phyloP scores from a whole-genome alignment of 257 asterid genomes.

The Verbascum thapsus region DNA sequence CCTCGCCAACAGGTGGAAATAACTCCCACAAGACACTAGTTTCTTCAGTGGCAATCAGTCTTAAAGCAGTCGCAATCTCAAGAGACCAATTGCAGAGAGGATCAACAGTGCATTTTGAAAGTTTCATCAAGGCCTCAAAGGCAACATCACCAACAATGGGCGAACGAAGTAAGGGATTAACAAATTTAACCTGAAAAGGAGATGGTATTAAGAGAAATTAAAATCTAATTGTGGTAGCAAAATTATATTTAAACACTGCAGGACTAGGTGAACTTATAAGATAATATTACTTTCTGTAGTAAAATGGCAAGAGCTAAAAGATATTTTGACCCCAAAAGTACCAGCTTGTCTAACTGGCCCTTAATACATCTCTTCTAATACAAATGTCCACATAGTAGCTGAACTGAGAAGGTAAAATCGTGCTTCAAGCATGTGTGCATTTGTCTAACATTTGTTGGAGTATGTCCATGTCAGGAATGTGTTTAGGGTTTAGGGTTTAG shows the following conservation, averaged over 20 bases:
- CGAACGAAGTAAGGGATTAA: constrained; percentile 74
- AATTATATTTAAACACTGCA: constrained; percentile 7
- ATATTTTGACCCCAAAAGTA: constrained; percentile 7
- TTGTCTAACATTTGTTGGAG: constrained; percentile 11
- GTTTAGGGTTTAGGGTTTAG: no score
- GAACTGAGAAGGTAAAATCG: neutral
- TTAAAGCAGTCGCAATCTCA: constrained; percentile 93
- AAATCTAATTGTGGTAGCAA: constrained; percentile 17
- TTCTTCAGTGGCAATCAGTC: constrained; percentile 68
- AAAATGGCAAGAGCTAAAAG: constrained; percentile 11
- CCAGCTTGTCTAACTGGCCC: neutral
- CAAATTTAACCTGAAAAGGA: constrained; percentile 65
- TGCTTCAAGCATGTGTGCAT: constrained; percentile 8
- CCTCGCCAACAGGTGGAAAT: constrained; percentile 69
- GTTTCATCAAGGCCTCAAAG: constrained; percentile 81
- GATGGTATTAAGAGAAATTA: constrained; percentile 17
- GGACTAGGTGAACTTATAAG: constrained; percentile 15
- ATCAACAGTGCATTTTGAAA: constrained; percentile 75
- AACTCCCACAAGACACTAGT: constrained; percentile 59
- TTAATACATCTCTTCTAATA: constrained; percentile 4
- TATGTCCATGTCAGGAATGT: neutral
- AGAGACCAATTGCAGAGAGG: constrained; percentile 97
- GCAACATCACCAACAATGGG: constrained; percentile 89
- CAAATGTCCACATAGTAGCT: neutral
- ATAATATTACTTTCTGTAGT: neutral